Conservation (phyloP, 257 asterid genomes). For the Misopates orontium region DNA sequence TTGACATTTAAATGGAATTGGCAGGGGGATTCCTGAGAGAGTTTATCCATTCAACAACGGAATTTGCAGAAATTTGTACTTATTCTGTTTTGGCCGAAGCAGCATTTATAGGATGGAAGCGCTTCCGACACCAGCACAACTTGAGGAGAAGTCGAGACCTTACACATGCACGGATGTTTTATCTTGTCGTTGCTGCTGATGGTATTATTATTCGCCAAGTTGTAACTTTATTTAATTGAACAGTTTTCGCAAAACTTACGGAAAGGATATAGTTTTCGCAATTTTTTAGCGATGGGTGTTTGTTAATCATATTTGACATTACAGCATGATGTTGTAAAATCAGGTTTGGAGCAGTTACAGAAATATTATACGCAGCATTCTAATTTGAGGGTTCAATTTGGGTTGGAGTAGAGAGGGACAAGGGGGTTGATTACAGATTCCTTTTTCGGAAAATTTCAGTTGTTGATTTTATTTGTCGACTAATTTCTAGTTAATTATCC, state of each 20-base stretch:
- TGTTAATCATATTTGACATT: not conserved
- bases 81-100: slow-evolving; percentile 59
- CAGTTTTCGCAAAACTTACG: no score
- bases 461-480: no score
- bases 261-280: no score
- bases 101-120: slow-evolving; percentile 61
- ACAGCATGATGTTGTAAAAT: not conserved
- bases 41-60: slow-evolving; percentile 89
- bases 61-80: slow-evolving; percentile 74
- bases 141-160: slow-evolving; percentile 73
- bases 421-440: no score
- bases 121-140: slow-evolving; percentile 64
- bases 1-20: slow-evolving; percentile 23
- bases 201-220: not conserved
- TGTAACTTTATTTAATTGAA: no score
- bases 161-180: slow-evolving; percentile 69
- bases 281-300: no score
- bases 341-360: not conserved
- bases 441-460: no score
- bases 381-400: no score
- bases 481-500: no score
- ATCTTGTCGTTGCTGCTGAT: slow-evolving; percentile 81
- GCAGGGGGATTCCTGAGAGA: slow-evolving; percentile 87
- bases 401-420: no score
- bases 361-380: no score